phyloP scores from a whole-genome alignment of 2,329 filamentous ascomycete genomes.

The Colletotrichum sp. region DNA sequence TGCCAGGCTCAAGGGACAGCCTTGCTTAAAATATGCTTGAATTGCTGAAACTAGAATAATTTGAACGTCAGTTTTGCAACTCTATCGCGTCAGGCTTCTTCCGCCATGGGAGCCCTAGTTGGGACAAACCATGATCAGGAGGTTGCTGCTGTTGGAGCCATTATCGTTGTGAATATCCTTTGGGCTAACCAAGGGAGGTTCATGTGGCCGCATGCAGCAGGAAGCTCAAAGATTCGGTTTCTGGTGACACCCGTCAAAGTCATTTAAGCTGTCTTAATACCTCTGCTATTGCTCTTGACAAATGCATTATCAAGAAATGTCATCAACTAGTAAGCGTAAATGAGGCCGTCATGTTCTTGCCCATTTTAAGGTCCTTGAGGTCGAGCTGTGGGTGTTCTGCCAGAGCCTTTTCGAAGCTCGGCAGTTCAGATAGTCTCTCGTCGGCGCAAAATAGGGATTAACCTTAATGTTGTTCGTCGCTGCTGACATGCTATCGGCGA shows the following conservation, averaged over 20 bases:
- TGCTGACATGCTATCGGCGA: not conserved
- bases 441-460: not conserved
- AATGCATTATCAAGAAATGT: not conserved
- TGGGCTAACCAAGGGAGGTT: not conserved
- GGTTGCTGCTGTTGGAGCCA: not conserved
- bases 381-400: not conserved
- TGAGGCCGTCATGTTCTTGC: not conserved
- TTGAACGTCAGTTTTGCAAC: not conserved
- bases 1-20: not conserved
- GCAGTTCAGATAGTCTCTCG: not conserved
- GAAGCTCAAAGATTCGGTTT: not conserved
- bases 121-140: not conserved
- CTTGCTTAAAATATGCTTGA: conserved; percentile 10
- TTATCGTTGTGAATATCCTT: not conserved
- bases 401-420: not conserved
- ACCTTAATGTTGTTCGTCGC: not conserved
- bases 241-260: not conserved
- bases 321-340: not conserved
- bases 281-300: not conserved
- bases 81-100: not conserved
- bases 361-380: not conserved
- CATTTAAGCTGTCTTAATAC: not conserved
- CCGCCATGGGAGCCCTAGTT: not conserved
- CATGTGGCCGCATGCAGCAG: not conserved
- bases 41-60: not conserved